Conservation (phyloP, 805 yeast genomes). For the Saturnispora sekii region DNA sequence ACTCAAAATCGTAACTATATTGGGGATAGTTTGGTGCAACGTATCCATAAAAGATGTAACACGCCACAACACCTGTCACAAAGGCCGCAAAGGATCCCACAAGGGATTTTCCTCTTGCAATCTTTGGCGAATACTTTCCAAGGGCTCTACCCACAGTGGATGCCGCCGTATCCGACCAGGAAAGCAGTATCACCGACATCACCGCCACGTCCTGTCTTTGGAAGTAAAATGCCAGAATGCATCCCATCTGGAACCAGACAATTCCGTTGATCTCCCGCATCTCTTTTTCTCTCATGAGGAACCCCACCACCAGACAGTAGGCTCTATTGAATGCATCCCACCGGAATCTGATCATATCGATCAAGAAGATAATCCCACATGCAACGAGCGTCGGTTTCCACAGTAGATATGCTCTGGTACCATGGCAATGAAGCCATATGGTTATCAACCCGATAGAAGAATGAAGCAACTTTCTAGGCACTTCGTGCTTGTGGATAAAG, state of each 20-base stretch:
- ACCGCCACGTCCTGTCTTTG: constrained; percentile 76
- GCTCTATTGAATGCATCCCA: constrained; percentile 51
- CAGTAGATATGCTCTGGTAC: constrained; percentile 47
- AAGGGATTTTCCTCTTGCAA: constrained; percentile 66
- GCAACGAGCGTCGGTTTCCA: constrained; percentile 48
- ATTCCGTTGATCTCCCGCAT: constrained; percentile 71
- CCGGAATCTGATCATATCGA: constrained; percentile 62
- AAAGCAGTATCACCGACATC: constrained; percentile 65
- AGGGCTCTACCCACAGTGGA: constrained; percentile 83
- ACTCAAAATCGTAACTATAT: constrained; percentile 43
- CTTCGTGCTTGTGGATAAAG: constrained; percentile 55
- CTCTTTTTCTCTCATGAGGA: constrained; percentile 79
- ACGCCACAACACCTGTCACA: constrained; percentile 54
- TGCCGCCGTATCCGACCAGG: constrained; percentile 98
- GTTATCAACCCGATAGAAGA: constrained; percentile 83
- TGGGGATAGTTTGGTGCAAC: constrained; percentile 55
- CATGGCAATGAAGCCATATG: constrained; percentile 57
- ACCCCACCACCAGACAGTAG: constrained; percentile 64
- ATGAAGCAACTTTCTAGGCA: constrained; percentile 82
- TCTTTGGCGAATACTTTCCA: constrained; percentile 76
- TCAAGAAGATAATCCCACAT: constrained; percentile 43
- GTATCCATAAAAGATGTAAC: constrained; percentile 61
- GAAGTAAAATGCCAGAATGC: constrained; percentile 55
- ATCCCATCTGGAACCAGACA: constrained; percentile 77
- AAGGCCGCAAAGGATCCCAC: constrained; percentile 92